Base-by-base conservation (phyloP, 2,329 filamentous ascomycete genomes). In the Fusarium euwallaceae region DNA sequence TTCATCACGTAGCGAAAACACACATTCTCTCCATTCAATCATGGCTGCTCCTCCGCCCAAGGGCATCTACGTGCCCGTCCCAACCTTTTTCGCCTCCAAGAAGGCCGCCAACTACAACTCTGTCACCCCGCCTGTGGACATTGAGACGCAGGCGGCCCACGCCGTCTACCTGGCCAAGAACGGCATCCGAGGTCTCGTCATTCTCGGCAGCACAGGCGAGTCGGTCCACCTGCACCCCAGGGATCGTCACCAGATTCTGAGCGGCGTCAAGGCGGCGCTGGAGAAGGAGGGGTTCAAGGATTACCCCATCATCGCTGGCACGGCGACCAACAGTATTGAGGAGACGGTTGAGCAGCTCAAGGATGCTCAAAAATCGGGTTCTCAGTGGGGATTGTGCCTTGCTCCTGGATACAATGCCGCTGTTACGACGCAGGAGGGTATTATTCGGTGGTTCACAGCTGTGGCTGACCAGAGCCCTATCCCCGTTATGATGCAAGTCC, bases 121-220 rank as follows among this genome's bases (percentile, higher is more conserved):
- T 8, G 80, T 86, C 55, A 85, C 87, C 56, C 83, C 89, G 29
- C 84, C 87, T 8, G 83, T 92, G 61, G 91, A 93, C 76, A 82
- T 90, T 68, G 83, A 87, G 56, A 87, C 90, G 1, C 91, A 93
- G 78, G 84, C 85, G 27, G 83, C 86, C 32, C 90, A 92, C 84
- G 86, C 86, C 11, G 78, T 92, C 8, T 90, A 90, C 78, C 88
- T 92, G 41, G 90, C 90, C 41, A 85, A 86, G 62, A 86, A 87
- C 73, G 91, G 91, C 66, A 88, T 92, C 75, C 85, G 85, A 34
- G 91, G 91, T 24, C 84, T 92, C 29, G 89, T 92, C 12, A 84
- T 92, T 45, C 87, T 92, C 60, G 91, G 91, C 27, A 90, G 87
- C 43, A 92, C 91, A 0, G 91, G 91, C 68, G 91, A 92, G 80